Conservation (phyloP, 2,329 filamentous ascomycete genomes). For the Elsinoe australis region DNA sequence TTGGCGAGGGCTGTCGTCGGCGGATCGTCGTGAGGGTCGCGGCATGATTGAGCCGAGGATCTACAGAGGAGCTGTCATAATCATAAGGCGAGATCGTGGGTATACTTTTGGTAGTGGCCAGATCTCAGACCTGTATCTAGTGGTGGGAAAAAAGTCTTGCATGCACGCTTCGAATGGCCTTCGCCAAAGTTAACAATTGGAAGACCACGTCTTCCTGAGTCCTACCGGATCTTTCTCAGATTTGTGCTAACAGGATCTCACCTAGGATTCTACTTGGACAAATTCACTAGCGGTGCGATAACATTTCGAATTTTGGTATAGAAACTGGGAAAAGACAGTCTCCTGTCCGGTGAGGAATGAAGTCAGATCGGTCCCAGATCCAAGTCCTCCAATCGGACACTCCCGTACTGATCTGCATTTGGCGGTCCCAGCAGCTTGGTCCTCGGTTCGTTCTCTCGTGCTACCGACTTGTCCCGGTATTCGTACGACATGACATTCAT, state of each 20-base stretch:
- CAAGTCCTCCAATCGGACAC: conserved; percentile 4
- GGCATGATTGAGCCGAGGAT: neutral
- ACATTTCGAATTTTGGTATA: neutral
- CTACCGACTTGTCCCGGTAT: neutral
- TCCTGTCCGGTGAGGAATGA: neutral
- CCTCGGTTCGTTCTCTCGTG: neutral
- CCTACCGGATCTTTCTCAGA: too few relatives aligned
- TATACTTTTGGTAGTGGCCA: neutral
- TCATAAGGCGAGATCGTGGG: conserved; percentile 4
- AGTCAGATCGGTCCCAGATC: conserved; percentile 5
- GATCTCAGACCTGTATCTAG: too few relatives aligned
- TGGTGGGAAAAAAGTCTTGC: too few relatives aligned
- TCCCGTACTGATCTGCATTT: neutral
- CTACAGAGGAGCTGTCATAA: neutral
- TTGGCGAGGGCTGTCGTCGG: neutral
- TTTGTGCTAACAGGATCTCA: too few relatives aligned
- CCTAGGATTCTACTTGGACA: too few relatives aligned
- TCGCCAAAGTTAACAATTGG: too few relatives aligned
- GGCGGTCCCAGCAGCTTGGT: conserved; percentile 9
- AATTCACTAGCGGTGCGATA: too few relatives aligned
- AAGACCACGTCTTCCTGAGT: too few relatives aligned
- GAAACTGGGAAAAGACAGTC: neutral
- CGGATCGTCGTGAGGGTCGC: neutral
- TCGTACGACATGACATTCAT: too few relatives aligned
- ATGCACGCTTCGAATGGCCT: too few relatives aligned